These are phyloP conservation scores for Quercus rubra DNA, from an alignment of 306 rosid genomes.

Conservation along the genomic window DNA sequence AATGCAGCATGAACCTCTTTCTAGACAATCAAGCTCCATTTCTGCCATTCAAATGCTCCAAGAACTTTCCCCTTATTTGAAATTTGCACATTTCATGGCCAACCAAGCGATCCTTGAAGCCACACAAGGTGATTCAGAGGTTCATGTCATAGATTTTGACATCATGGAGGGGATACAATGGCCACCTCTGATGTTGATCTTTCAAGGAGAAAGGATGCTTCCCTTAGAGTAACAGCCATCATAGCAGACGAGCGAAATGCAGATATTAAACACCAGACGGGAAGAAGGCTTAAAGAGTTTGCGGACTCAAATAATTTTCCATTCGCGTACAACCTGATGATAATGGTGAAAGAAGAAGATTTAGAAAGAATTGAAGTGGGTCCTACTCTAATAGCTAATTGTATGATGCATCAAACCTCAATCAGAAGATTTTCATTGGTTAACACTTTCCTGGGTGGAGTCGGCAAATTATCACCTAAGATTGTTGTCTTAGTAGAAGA, in stretches of 20 bases:
- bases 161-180: constrained; percentile 76
- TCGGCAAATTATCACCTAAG: constrained; percentile 47
- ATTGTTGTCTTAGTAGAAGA: constrained; percentile 59
- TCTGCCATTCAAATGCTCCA: constrained; percentile 53
- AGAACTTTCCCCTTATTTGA: constrained; percentile 60
- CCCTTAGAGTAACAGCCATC: constrained; percentile 54
- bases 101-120: constrained; percentile 74
- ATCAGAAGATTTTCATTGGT: constrained; percentile 34
- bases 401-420: constrained; percentile 53
- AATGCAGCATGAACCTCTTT: constrained; percentile 21
- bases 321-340: constrained; percentile 39
- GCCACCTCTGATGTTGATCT: constrained; percentile 68
- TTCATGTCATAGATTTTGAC: constrained; percentile 66
- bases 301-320: constrained; percentile 52
- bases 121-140: constrained; percentile 28
- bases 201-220: constrained; percentile 37
- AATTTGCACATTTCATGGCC: constrained; percentile 70
- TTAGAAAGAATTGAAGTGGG: constrained; percentile 35
- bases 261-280: constrained; percentile 39
- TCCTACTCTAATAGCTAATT: constrained; percentile 37
- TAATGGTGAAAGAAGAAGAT: constrained; percentile 34
- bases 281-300: constrained; percentile 57
- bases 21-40: constrained; percentile 24
- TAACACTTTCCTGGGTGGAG: constrained; percentile 37
- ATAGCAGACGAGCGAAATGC: constrained; percentile 27